Evolutionary conservation across 176 grass and related monocot genomes (phyloP).

Genomic region (Cenchrus americanus): DNA sequence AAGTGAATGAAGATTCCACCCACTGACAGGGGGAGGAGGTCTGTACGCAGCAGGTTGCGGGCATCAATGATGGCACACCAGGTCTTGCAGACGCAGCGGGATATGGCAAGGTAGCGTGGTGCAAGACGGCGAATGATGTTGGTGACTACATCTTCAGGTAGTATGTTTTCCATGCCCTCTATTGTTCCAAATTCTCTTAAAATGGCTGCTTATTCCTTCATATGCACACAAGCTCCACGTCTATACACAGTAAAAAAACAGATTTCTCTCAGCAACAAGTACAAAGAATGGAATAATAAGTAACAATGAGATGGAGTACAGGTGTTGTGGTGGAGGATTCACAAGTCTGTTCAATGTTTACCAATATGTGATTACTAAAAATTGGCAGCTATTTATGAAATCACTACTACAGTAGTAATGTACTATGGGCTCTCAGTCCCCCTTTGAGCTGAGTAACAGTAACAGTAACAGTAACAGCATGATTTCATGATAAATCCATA

Average conservation of each 20-base stretch:
- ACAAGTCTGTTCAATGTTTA: neutral
- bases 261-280: neutral
- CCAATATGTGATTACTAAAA: neutral
- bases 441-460: neutral
- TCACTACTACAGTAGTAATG: neutral
- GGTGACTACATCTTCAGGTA: constrained; percentile 12
- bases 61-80: neutral
- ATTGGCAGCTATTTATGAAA: neutral
- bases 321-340: neutral
- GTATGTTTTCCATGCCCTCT: neutral
- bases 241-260: neutral
- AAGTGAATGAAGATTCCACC: neutral
- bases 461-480: neutral
- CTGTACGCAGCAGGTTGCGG: neutral
- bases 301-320: neutral
- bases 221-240: neutral
- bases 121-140: neutral
- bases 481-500: neutral
- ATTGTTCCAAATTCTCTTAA: neutral
- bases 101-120: constrained; percentile 1
- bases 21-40: neutral
- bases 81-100: neutral
- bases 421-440: neutral
- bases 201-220: neutral
- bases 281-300: neutral